Conservation (phyloP, 257 asterid genomes). For the Solanum corneliomulleri region DNA sequence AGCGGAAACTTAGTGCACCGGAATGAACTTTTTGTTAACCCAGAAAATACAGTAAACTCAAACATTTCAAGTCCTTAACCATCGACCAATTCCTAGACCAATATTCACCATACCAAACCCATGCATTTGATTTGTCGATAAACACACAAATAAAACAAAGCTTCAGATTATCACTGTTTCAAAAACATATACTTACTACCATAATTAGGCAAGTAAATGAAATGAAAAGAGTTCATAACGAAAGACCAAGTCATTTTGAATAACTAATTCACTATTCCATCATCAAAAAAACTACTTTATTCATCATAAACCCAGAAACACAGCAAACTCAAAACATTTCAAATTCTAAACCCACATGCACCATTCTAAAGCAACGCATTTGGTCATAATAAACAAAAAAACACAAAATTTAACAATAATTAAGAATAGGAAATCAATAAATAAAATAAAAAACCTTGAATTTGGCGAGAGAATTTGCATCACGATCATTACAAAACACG, state of each 20-base stretch:
- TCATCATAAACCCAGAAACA: not conserved
- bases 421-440: not conserved
- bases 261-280: not conserved
- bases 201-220: not conserved
- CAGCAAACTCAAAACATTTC: not conserved
- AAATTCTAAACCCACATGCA: not conserved
- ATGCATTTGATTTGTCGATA: not conserved
- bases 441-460: constrained; percentile 49
- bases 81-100: not conserved
- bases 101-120: not conserved
- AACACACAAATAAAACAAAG: not conserved
- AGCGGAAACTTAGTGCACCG: not conserved
- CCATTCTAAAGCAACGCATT: not conserved
- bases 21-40: not conserved
- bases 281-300: not conserved
- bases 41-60: not conserved
- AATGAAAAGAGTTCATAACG: not conserved
- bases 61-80: not conserved
- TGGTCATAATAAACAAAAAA: not conserved
- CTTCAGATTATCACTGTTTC: not conserved
- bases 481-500: constrained; percentile 94
- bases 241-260: not conserved
- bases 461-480: constrained; percentile 63
- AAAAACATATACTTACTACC: not conserved
- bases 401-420: not conserved